Evolutionary conservation across 1,284 basidiomycete genomes (phyloP).

Genomic region (Entoloma clypeatum): DNA sequence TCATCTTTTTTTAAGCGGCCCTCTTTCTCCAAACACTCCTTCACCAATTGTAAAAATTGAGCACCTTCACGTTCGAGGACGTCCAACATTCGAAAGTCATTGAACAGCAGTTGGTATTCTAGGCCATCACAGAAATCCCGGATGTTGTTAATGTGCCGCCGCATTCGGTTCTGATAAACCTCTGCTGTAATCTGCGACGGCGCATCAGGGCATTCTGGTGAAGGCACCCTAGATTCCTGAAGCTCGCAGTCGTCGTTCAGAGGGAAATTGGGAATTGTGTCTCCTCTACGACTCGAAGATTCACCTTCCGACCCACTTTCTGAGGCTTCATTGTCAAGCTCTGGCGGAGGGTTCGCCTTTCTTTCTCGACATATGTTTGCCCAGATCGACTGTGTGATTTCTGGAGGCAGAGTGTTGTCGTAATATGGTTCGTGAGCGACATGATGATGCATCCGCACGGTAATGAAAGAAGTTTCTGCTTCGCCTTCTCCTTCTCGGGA

Average conservation of each 20-base stretch:
- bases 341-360: neutral
- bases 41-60: conserved; percentile 25
- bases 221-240: neutral
- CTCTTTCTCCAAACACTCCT: conserved; percentile 23
- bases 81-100: conserved; percentile 28
- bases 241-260: neutral
- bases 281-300: neutral
- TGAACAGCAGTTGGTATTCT: conserved; percentile 33
- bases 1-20: conserved; percentile 15
- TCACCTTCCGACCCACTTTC: neutral
- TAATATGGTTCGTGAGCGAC: conserved; percentile 40
- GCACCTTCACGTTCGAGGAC: conserved; percentile 27
- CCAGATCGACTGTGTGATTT: conserved; percentile 32
- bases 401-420: conserved; percentile 33
- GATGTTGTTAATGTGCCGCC: conserved; percentile 27
- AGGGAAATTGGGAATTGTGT: neutral
- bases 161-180: conserved; percentile 26
- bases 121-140: conserved; percentile 32
- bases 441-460: conserved; percentile 42
- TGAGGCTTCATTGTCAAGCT: neutral
- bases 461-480: conserved; percentile 29
- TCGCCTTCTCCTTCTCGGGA: conserved; percentile 32
- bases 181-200: conserved; percentile 14
- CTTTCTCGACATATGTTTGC: conserved; percentile 25
- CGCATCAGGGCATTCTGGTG: neutral